Conservation (phyloP, 2,329 filamentous ascomycete genomes). For the Trichoderma hamatum region DNA sequence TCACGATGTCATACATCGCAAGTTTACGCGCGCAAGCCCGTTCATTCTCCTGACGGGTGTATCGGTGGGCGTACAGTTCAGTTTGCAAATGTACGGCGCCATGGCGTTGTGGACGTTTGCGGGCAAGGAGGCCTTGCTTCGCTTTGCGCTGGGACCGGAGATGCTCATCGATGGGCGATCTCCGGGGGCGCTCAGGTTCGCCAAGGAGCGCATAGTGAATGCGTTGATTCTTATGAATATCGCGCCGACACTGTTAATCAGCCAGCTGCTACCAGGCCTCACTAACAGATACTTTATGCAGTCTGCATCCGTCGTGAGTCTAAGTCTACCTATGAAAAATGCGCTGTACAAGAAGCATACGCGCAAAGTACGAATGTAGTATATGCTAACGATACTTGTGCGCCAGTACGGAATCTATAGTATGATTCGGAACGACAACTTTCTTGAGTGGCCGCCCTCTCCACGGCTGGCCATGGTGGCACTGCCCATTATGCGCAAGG, state of each 20-base stretch:
- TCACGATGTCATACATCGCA: conserved; percentile 60
- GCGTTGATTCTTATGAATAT: conserved; percentile 48
- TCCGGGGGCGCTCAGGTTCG: conserved; percentile 33
- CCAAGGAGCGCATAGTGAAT: conserved; percentile 39
- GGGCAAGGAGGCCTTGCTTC: conserved; percentile 49
- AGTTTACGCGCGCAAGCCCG: conserved; percentile 58
- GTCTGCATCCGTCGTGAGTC: conserved; percentile 46
- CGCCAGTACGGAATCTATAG: conserved; percentile 53
- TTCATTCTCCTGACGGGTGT: conserved; percentile 67
- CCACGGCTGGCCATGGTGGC: conserved; percentile 54
- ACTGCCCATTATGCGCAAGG: conserved; percentile 50
- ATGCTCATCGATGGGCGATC: conserved; percentile 36
- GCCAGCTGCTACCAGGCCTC: conserved; percentile 48
- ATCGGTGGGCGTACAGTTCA: conserved; percentile 52
- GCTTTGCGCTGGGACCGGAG: conserved; percentile 47
- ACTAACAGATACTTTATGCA: conserved; percentile 49
- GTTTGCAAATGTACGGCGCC: conserved; percentile 57
- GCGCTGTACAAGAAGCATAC: background rate
- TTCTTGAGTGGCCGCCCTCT: conserved; percentile 57
- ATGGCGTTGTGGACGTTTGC: conserved; percentile 56
- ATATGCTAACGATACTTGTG: conserved; percentile 10
- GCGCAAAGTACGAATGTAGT: background rate
- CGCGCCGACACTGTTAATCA: conserved; percentile 50
- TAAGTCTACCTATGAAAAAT: conserved; percentile 29
- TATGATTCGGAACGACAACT: conserved; percentile 48